phyloP scores from a whole-genome alignment of 2,329 filamentous ascomycete species.

The Aspergillus fischeri region DNA sequence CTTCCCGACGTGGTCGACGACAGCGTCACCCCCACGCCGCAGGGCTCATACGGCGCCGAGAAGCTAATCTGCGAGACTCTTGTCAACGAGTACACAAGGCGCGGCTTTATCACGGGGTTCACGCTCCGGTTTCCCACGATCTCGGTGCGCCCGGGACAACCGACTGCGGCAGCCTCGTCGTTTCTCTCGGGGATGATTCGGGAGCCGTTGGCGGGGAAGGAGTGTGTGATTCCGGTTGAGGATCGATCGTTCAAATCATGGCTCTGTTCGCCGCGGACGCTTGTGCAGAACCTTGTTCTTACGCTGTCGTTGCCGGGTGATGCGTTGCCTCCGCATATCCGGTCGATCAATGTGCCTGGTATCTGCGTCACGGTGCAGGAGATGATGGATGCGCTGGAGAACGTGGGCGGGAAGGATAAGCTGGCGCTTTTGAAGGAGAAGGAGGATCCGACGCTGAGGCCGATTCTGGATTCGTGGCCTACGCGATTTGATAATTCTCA shows the following conservation, averaged over 20 bases:
- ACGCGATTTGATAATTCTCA: slow-evolving; percentile 52
- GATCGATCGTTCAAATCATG: slow-evolving; percentile 50
- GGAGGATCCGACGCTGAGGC: slow-evolving; percentile 47
- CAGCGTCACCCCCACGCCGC: slow-evolving; percentile 52
- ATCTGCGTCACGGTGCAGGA: slow-evolving; percentile 50
- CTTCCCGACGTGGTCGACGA: slow-evolving; percentile 52
- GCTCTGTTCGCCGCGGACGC: slow-evolving; percentile 51
- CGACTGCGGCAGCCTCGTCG: slow-evolving; percentile 59
- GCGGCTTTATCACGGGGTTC: slow-evolving; percentile 56
- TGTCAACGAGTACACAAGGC: slow-evolving; percentile 60
- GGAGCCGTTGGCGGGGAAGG: slow-evolving; percentile 56
- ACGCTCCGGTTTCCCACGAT: slow-evolving; percentile 59
- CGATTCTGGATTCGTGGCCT: slow-evolving; percentile 55
- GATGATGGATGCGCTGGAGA: slow-evolving; percentile 54
- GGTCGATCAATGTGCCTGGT: slow-evolving; percentile 57
- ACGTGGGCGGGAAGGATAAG: slow-evolving; percentile 52
- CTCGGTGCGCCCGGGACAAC: slow-evolving; percentile 57
- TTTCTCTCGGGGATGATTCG: slow-evolving; percentile 62
- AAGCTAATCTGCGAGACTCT: slow-evolving; percentile 61
- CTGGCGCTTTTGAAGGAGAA: slow-evolving; percentile 50
- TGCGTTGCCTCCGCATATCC: slow-evolving; percentile 40
- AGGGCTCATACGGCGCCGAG: slow-evolving; percentile 60
- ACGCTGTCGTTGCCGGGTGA: slow-evolving; percentile 43
- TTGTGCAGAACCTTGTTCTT: slow-evolving; percentile 52
- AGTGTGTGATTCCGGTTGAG: slow-evolving; percentile 51